Conservation (phyloP, 768 basidiomycete genomes). For the Podaxis sp. region DNA sequence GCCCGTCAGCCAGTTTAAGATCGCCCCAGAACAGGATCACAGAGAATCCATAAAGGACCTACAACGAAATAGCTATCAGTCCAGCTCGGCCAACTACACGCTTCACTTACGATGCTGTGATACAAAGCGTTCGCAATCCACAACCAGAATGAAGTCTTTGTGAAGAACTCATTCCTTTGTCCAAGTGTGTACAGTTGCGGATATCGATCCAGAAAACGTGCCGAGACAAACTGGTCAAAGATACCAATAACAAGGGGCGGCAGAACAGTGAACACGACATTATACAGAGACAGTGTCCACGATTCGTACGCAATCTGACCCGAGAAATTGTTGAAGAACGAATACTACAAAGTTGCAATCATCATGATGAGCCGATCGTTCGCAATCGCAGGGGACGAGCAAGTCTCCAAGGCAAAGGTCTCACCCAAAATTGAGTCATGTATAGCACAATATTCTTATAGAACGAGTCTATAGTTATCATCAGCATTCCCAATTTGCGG, state of each 20-base stretch:
- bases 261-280: constrained; percentile 92
- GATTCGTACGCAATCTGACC: constrained; percentile 98
- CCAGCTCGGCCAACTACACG: not conserved
- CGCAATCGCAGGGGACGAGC: not conserved
- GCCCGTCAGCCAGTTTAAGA: constrained; percentile 72
- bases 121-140: constrained; percentile 89
- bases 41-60: constrained; percentile 88
- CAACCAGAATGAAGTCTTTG: constrained; percentile 85
- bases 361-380: constrained; percentile 1
- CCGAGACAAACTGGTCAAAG: constrained; percentile 98
- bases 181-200: constrained; percentile 95
- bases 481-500: constrained; percentile 4
- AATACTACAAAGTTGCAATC: constrained; percentile 55
- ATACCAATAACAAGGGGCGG: constrained; percentile 97
- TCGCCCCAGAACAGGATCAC: constrained; percentile 92
- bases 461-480: constrained; percentile 69
- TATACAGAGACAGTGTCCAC: constrained; percentile 97
- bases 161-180: constrained; percentile 92
- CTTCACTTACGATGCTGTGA: constrained; percentile 70
- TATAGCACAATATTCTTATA: constrained; percentile 99
- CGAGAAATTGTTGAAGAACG: constrained; percentile 99
- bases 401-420: constrained; percentile 9
- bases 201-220: constrained; percentile 93
- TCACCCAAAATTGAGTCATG: constrained; percentile 98
- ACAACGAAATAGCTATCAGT: constrained; percentile 5